A percentile compares a stretch with the other conserved stretches of the same genome.
phyloP scores from a whole-genome alignment of 2,329 filamentous ascomycete species.

The Reticulascus tulasneorum region DNA sequence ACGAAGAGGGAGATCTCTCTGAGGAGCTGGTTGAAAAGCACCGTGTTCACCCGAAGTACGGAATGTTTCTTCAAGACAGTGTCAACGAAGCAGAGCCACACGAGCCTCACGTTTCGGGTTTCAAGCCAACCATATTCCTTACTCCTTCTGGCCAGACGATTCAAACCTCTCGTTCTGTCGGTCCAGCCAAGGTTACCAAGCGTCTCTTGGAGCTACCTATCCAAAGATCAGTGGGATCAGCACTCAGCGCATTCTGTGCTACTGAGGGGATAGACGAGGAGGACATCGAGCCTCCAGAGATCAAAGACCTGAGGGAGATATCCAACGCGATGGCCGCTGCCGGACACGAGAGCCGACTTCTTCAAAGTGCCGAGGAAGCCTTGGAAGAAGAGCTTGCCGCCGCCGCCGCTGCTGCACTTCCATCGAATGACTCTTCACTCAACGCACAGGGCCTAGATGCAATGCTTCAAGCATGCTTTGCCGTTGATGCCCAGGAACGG shows the following conservation, averaged over 20 bases:
- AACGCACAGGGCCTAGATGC: conserved; percentile 10
- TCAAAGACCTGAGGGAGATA: conserved; percentile 27
- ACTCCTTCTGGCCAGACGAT: conserved; percentile 43
- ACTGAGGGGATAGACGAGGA: conserved; percentile 25
- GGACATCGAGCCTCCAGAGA: conserved; percentile 28
- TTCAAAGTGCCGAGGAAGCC: conserved; percentile 12
- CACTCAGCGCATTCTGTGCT: conserved; percentile 34
- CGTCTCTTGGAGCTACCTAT: conserved; percentile 7
- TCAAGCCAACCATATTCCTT: conserved; percentile 46
- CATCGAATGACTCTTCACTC: conserved; percentile 7
- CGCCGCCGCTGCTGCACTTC: conserved; percentile 14
- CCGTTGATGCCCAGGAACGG: conserved; percentile 6
- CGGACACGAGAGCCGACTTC: conserved; percentile 6
- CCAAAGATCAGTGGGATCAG: conserved; percentile 20
- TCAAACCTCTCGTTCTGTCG: conserved; percentile 41
- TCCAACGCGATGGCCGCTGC: conserved; percentile 4
- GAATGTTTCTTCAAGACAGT: conserved; percentile 47
- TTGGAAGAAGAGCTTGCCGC: conserved; percentile 21
- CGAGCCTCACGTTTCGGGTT: conserved; percentile 36
- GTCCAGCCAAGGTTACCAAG: conserved; percentile 18
- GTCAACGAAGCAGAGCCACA: conserved; percentile 39
- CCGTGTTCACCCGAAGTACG: conserved; percentile 49
- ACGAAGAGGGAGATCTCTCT: conserved; percentile 47
- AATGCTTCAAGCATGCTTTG: conserved; percentile 7
- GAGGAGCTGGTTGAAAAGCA: conserved; percentile 44